phyloP scores from a whole-genome alignment of 2,329 filamentous ascomycete genomes.

The Paecilomyces sp. region DNA sequence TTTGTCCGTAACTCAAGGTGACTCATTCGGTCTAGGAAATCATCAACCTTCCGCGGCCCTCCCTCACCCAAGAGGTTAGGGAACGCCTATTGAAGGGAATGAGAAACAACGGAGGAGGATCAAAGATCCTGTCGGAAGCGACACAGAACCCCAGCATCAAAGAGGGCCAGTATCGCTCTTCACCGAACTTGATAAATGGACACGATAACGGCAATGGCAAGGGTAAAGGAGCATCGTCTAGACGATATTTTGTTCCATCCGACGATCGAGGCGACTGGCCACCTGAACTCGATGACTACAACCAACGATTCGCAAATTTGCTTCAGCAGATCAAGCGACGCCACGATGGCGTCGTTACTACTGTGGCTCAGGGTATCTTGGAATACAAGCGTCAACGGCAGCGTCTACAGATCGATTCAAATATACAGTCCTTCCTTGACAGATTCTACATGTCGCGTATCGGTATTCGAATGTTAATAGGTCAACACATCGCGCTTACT shows the following conservation, averaged over 20 bases:
- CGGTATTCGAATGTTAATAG: conserved; percentile 97
- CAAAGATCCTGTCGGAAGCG: conserved; percentile 68
- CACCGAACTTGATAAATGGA: conserved; percentile 23
- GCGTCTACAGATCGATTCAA: conserved; percentile 96
- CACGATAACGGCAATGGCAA: conserved; percentile 45
- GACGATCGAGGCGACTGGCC: conserved; percentile 89
- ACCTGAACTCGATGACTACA: conserved; percentile 88
- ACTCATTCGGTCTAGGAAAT: conserved; percentile 58
- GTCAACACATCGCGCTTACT: conserved; percentile 93
- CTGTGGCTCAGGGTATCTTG: conserved; percentile 93
- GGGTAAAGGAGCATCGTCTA: conserved; percentile 44
- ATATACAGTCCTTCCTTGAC: conserved; percentile 95
- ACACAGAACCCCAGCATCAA: conserved; percentile 86
- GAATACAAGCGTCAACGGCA: conserved; percentile 97
- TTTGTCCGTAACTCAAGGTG: conserved; percentile 2
- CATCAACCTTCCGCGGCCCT: conserved; percentile 73
- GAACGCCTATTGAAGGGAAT: conserved; percentile 60
- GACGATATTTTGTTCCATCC: conserved; percentile 85
- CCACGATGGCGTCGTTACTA: conserved; percentile 95
- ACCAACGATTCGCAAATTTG: conserved; percentile 79
- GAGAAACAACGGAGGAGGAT: conserved; percentile 48
- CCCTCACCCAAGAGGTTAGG: conserved; percentile 66
- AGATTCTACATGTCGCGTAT: conserved; percentile 99
- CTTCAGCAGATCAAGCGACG: conserved; percentile 91
- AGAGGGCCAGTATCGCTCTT: conserved; percentile 68